These are phyloP conservation scores for Fusarium anguioides DNA, from an alignment of 2,329 filamentous ascomycete species.

Conservation along the genomic window DNA sequence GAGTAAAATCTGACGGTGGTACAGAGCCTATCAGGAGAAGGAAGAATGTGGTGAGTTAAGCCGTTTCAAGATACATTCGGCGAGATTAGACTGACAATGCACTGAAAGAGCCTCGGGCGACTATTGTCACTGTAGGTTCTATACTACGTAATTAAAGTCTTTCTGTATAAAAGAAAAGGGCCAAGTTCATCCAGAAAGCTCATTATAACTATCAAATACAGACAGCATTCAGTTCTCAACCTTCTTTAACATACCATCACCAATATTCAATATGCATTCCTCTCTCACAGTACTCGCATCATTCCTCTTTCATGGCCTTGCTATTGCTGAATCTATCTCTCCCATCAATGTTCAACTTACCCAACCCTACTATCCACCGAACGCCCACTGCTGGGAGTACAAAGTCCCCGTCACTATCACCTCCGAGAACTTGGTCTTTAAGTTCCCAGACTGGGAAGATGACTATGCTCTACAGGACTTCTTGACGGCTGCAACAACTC, in stretches of 20 bases:
- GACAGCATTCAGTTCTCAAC: not conserved
- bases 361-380: not conserved
- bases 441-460: not conserved
- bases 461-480: not conserved
- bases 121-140: not conserved
- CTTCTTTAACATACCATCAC: not conserved
- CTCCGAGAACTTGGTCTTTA: not conserved
- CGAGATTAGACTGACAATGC: not conserved
- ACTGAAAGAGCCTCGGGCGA: not conserved
- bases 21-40: not conserved
- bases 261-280: not conserved
- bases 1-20: not conserved
- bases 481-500: not conserved
- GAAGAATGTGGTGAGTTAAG: not conserved
- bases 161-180: not conserved
- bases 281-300: not conserved
- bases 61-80: not conserved
- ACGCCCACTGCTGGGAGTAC: not conserved
- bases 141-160: not conserved
- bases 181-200: not conserved
- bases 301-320: not conserved
- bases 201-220: not conserved
- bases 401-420: not conserved
- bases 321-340: not conserved
- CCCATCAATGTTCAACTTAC: not conserved